These are phyloP conservation scores for Polygonum aviculare DNA, from an alignment of 148 eudicot genomes.

Conservation along the genomic window DNA sequence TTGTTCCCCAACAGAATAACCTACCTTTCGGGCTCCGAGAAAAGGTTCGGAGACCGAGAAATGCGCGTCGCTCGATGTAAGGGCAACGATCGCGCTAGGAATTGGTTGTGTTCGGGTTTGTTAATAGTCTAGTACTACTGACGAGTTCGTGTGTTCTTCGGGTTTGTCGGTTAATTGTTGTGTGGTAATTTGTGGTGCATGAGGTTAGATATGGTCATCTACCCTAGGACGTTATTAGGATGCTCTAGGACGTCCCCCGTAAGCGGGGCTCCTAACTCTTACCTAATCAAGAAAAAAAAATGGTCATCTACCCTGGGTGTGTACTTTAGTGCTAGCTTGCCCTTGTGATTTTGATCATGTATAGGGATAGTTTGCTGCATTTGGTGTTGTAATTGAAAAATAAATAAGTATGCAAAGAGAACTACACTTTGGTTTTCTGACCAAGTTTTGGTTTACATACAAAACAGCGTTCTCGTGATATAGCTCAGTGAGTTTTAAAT, in stretches of 20 bases:
- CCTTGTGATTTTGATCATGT: slow-evolving; percentile 7
- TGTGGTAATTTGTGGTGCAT: not conserved
- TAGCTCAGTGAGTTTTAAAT: too few species aligned
- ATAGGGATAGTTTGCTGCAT: not conserved
- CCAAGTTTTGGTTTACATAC: not conserved
- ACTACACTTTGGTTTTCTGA: not conserved
- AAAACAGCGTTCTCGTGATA: too few species aligned
- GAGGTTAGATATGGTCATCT: slow-evolving; percentile 4
- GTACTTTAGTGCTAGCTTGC: not conserved
- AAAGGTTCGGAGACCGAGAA: not conserved
- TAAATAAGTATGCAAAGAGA: not conserved
- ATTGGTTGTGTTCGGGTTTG: not conserved
- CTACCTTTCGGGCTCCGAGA: not conserved
- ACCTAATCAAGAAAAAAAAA: too few species aligned
- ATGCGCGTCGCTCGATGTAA: not conserved
- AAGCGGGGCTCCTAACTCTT: too few species aligned
- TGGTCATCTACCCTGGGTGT: not conserved
- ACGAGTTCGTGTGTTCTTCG: not conserved
- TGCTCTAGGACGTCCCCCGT: too few species aligned
- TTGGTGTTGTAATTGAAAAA: not conserved
- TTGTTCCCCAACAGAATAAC: not conserved
- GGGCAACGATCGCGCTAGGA: not conserved
- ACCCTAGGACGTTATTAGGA: too few species aligned
- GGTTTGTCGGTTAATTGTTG: not conserved
- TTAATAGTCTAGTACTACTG: not conserved